Base-by-base conservation (phyloP, 2,329 filamentous ascomycete species). In the Cordyceps cateniannulata region DNA sequence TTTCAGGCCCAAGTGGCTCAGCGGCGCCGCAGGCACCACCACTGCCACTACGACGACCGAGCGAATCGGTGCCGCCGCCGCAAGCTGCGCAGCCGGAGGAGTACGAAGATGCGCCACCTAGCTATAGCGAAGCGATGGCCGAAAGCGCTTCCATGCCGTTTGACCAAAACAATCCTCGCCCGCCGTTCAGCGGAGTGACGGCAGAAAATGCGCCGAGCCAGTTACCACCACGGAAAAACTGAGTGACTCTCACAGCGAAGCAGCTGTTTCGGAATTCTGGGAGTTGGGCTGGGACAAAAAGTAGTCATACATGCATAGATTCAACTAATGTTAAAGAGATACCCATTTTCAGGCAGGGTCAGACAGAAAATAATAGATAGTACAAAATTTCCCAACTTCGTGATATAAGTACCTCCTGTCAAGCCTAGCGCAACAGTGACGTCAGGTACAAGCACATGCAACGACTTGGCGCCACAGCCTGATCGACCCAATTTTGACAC, bases 41-140 rank as follows among this genome's bases (percentile, higher is more conserved):
- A 9, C 64, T 64, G 42, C 66, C 67, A 38, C 68, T 70, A 25
- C 70, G 69, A 42, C 71, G 70, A 10, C 55, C 72, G 2, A 69
- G 72, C 24, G 83, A 85, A 65, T 78, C 83, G 3, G 70, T 84
- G 8, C 86, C 85, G 63, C 84, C 84, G 18, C 83, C 84, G 4
- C 84, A 85, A 67, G 73, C 86, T 22, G 67, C 64, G 5, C 69
- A 72, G 0, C 71, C 71, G n/a, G 79, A 80, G 40, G 69, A 72
- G 0, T 79, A 83, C 65, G 87, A 91, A 35, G 91, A 95, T 60
- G 90, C 91, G n/a, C 93, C 93, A 20, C 93, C 93, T 8, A 96
- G 91, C 69, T 98, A 98, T 70, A 92, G 96, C 74, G 93, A 97
- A 73, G 92, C 91, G 14, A 87, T 97, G 75, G 92, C 91, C 7